A percentile compares a stretch with the other conserved stretches of the same genome.
phyloP scores from a whole-genome alignment of 2,329 filamentous ascomycete genomes.

The Diplodia intermedia region DNA sequence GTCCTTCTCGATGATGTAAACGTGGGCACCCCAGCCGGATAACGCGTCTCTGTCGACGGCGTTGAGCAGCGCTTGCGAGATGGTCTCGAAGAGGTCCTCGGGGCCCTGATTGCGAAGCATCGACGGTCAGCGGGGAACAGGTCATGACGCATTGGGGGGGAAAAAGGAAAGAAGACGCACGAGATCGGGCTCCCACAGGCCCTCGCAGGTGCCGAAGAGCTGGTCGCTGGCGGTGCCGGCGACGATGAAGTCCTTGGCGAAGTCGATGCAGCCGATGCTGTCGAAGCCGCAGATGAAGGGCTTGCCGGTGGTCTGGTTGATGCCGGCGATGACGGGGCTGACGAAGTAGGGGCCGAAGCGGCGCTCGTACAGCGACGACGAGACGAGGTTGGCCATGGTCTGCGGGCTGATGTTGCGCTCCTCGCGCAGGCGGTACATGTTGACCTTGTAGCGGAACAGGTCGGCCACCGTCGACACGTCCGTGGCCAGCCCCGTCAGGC shows the following conservation, averaged over 20 bases:
- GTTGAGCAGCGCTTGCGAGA: conserved; percentile 93
- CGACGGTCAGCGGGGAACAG: conserved; percentile 34
- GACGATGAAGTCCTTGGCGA: conserved; percentile 99
- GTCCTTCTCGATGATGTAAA: conserved; percentile 99
- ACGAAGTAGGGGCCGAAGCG: conserved; percentile 98
- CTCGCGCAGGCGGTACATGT: conserved; percentile 99
- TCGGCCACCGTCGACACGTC: conserved; percentile 94
- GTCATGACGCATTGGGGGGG: conserved; percentile 1
- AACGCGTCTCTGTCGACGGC: conserved; percentile 96
- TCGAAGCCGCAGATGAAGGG: conserved; percentile 99
- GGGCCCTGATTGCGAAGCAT: conserved; percentile 65
- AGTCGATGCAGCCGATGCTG: conserved; percentile 99
- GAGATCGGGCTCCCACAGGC: conserved; percentile 96
- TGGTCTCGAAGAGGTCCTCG: conserved; percentile 97
- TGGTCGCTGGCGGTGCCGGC: conserved; percentile 95
- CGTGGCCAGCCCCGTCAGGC: conserved; percentile 93
- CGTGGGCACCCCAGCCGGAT: conserved; percentile 97
- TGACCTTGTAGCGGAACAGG: conserved; percentile 99
- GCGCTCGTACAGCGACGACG: conserved; percentile 71
- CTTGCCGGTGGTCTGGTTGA: conserved; percentile 91
- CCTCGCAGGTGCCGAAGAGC: conserved; percentile 98
- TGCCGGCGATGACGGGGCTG: conserved; percentile 89
- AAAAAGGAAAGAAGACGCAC: conserved; percentile 60
- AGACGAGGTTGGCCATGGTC: conserved; percentile 96
- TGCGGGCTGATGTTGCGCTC: conserved; percentile 94